phyloP scores from a whole-genome alignment of 164 flowering plant species.

The Magnolia officinalis region DNA sequence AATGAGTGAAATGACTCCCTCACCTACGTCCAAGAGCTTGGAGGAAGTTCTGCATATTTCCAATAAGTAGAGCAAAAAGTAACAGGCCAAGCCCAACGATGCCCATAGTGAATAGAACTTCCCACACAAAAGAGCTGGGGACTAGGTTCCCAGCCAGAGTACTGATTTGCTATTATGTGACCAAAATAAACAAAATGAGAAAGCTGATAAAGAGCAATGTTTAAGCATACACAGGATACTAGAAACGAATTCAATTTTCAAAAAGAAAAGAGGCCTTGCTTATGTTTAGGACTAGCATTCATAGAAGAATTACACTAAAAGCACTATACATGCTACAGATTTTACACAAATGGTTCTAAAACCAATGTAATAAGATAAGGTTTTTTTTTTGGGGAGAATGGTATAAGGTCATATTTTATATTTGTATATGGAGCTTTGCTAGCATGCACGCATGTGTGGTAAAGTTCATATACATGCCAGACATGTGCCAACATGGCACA shows the following conservation, averaged over 20 bases:
- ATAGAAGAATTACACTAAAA: neutral
- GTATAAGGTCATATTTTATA: too few species aligned
- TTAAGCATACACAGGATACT: neutral
- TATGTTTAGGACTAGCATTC: neutral
- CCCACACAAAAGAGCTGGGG: slow-evolving; percentile 79
- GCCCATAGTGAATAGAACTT: slow-evolving; percentile 86
- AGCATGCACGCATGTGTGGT: too few species aligned
- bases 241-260: neutral
- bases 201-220: slow-evolving; percentile 1
- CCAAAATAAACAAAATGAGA: slow-evolving; percentile 4
- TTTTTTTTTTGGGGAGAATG: too few species aligned
- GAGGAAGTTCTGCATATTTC: slow-evolving; percentile 95
- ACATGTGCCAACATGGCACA: too few species aligned
- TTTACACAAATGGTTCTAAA: neutral
- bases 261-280: neutral
- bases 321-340: neutral
- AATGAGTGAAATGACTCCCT: neutral
- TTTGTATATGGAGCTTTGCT: too few species aligned
- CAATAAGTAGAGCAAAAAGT: slow-evolving; percentile 84
- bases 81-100: slow-evolving; percentile 79
- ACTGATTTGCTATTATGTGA: slow-evolving; percentile 65
- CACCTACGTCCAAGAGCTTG: slow-evolving; percentile 88
- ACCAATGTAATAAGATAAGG: too few species aligned
- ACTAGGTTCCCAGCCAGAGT: slow-evolving; percentile 83
- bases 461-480: too few species aligned